phyloP scores from a whole-genome alignment of 225 moss, liverwort and hornwort species.

The Pseudisothecium myosuroides region DNA sequence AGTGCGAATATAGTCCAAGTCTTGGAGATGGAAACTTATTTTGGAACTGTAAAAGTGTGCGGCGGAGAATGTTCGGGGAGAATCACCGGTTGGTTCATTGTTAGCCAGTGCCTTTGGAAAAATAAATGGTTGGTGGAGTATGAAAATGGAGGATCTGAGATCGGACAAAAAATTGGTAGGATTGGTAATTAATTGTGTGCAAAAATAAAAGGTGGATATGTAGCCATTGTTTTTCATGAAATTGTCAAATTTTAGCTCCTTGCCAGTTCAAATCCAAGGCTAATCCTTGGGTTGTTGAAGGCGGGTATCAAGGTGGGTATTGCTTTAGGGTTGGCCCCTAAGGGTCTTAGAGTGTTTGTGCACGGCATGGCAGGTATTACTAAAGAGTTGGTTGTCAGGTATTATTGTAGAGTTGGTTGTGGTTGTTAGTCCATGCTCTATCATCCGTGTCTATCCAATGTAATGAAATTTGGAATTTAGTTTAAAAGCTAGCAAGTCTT shows the following conservation, averaged over 20 bases:
- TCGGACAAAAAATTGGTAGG: accelerated
- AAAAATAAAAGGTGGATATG: neutral
- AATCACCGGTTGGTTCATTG: neutral
- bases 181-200: accelerated
- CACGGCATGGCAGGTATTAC: no score
- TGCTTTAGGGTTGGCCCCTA: accelerated
- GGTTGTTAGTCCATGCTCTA: accelerated
- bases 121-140: neutral
- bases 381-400: no score
- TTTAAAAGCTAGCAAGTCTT: neutral
- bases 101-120: neutral
- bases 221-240: accelerated
- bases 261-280: neutral
- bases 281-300: neutral
- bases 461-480: neutral
- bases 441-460: accelerated
- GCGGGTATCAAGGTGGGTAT: accelerated
- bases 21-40: neutral
- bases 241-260: neutral
- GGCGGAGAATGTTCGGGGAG: neutral
- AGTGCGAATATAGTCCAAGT: no score
- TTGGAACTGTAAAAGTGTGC: neutral
- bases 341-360: no score
- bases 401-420: accelerated
- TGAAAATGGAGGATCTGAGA: neutral